Evolutionary conservation across 441 rosid genomes (phyloP), one percentile per base, ranked within the genome.

Genomic region (Flueggea neowawraea): DNA sequence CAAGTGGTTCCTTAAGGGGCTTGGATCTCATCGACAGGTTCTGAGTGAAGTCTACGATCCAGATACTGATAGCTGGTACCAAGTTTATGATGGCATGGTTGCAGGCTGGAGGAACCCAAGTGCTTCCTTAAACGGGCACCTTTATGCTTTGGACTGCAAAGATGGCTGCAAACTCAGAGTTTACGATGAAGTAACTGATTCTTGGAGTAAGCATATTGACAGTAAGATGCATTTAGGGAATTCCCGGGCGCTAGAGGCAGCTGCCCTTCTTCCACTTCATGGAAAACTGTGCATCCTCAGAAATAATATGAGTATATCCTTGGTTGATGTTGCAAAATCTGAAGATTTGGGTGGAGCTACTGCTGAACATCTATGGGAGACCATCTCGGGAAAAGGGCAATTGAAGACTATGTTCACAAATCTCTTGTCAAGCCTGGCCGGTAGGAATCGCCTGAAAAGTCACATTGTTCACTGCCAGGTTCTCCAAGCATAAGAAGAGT

Each of bases 381-480:
- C 89, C 51, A 83, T 92, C n/a, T 80, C 88, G 0, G 88, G 82
- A 13, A 90, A 73, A 80, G 94, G 97, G 52, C 95, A 88, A 69
- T 83, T 91, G 31, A 81, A 84, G 80, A 81, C 85, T 61, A 77
- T 90, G 61, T 78, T 92, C 14, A 76, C 89, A 49, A 90, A 89
- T 66, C 68, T 92, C 63, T 82, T 82, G 96, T 92, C 92, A 6
- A 92, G 91, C 67, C 80, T 92, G 6, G 94, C 98, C 4, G 97
- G 98, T 16, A 78, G 98, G 74, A 87, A 82, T 56, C 78, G 89
- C 33, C 64, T 85, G 65, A 90, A 79, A 74, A 86, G 90, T 72
- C 97, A 92, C 69, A 86, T 92, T 14, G 90, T 92, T 68, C 98
- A 92, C 71, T 92, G 96, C 60, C 98, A 90, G 75, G 87, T 92